phyloP scores from a whole-genome alignment of 2,329 filamentous ascomycete genomes.

The Cladosporium phlei region DNA sequence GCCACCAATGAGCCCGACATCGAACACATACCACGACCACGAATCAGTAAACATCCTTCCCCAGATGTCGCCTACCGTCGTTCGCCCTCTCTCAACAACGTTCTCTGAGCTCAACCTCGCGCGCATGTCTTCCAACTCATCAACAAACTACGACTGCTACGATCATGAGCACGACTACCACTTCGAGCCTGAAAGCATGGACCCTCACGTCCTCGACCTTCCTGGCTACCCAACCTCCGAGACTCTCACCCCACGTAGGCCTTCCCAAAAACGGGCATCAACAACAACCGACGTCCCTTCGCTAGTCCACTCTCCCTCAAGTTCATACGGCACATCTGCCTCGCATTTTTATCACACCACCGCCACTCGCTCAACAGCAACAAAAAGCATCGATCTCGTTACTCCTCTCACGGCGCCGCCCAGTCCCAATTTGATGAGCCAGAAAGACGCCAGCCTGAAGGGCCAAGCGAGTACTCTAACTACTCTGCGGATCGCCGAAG shows the following conservation, averaged over 20 bases:
- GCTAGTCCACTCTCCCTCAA: slow-evolving; percentile 44
- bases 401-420: slow-evolving; percentile 35
- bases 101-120: slow-evolving; percentile 44
- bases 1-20: slow-evolving; percentile 32
- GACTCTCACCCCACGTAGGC: neutral
- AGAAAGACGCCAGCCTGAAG: slow-evolving; percentile 28
- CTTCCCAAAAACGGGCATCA: slow-evolving; percentile 8
- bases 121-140: slow-evolving; percentile 60
- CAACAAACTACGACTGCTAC: slow-evolving; percentile 1
- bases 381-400: slow-evolving; percentile 39
- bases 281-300: slow-evolving; percentile 39
- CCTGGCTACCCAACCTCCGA: slow-evolving; percentile 8
- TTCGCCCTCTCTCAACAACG: slow-evolving; percentile 32
- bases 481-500: slow-evolving; percentile 27
- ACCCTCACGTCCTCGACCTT: slow-evolving; percentile 7
- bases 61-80: slow-evolving; percentile 43
- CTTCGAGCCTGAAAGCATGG: slow-evolving; percentile 1
- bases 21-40: slow-evolving; percentile 8
- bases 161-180: slow-evolving; percentile 9
- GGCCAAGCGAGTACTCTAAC: slow-evolving; percentile 31
- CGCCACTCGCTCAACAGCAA: slow-evolving; percentile 33
- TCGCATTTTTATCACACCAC: slow-evolving; percentile 39
- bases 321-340: slow-evolving; percentile 37
- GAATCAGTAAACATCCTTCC: slow-evolving; percentile 41
- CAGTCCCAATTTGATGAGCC: slow-evolving; percentile 16